Conservation (phyloP, 2,329 filamentous ascomycete species). For the Daldinia sp. region DNA sequence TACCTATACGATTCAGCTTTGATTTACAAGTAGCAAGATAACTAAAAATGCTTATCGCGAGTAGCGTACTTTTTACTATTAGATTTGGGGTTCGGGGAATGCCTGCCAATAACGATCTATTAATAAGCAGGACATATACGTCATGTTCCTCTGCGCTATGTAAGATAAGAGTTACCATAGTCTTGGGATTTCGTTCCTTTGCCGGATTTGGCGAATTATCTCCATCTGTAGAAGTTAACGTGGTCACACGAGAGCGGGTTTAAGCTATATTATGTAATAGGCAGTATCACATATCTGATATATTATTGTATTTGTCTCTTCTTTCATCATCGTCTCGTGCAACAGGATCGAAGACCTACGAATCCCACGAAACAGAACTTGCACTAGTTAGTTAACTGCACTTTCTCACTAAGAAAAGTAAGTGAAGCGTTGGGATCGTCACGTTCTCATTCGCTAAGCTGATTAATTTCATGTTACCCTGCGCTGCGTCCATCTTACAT, state of each 20-base stretch:
- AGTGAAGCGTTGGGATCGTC: slow-evolving; percentile 13
- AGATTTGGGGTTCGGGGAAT: slow-evolving; percentile 40
- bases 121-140: slow-evolving; percentile 36
- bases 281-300: too few relatives aligned
- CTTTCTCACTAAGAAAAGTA: neutral
- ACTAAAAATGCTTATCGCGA: slow-evolving; percentile 14
- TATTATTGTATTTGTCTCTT: slow-evolving; percentile 1
- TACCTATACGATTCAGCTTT: slow-evolving; percentile 17
- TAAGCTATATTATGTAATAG: neutral
- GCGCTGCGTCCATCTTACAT: slow-evolving; percentile 23
- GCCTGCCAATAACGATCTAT: slow-evolving; percentile 31
- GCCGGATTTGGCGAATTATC: slow-evolving; percentile 21
- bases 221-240: slow-evolving; percentile 8
- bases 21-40: slow-evolving; percentile 5
- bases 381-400: neutral
- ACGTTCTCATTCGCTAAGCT: slow-evolving; percentile 14
- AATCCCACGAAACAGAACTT: neutral
- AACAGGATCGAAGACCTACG: slow-evolving; percentile 11
- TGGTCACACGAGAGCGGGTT: slow-evolving; percentile 5
- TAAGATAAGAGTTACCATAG: slow-evolving; percentile 24
- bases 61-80: slow-evolving; percentile 11
- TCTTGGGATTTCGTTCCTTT: slow-evolving; percentile 34
- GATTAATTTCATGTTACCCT: slow-evolving; percentile 21
- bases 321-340: slow-evolving; percentile 20
- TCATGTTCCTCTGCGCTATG: slow-evolving; percentile 11